Base-by-base conservation (phyloP, 495 filamentous ascomycete species). In the Stereocaulon alpinum region DNA sequence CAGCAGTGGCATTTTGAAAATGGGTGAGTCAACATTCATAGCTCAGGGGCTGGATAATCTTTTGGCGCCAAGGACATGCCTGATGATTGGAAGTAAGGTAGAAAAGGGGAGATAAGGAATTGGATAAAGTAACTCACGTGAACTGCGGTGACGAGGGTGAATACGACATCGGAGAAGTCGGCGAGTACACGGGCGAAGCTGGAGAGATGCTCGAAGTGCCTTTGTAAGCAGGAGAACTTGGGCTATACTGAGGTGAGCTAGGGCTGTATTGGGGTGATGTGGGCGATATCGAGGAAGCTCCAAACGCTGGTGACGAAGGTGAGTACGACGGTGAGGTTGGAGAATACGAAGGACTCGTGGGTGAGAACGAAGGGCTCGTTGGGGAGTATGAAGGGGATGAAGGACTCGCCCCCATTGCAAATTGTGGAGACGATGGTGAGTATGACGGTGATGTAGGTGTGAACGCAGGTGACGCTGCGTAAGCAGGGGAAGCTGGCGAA, bases 371-470 rank as follows among this genome's bases (percentile, higher is more conserved):
- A 40, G 91, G 91, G 43, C 89, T 93, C 0, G 88, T 91, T 1
- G 89, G 89, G 61, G 85, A 90, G 67, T 94, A 95, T 0, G 85
- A 88, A 40, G 24, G 24, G 24, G 7, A 37, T 12, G 34, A 37
- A 37, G 34, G 34, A 37, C 34, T 37, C 4, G 34, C 34, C 34
- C 34, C 34, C 34, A 37, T 37, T 10, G 34, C 34, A 37, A 37
- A 37, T 37, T 37, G 34, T 4, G 34, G 34, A 37, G 34, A 37
- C 7, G 34, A 37, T 1, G 89, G 89, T 62, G 85, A 90, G 67
- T 94, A 95, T 0, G 85, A 88, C 34, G 89, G 88, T 34, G 86
- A 91, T 1, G 83, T 80, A 1, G 88, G 86, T 17, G 77, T 82
- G 68, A 90, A 91, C 37, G 80, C 77, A 17, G 82, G 78, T 2